Percentiles rank a stretch among this genome's conserved stretches.
Conservation (phyloP, 2,329 filamentous ascomycete species). For the Neurospora sp. region DNA sequence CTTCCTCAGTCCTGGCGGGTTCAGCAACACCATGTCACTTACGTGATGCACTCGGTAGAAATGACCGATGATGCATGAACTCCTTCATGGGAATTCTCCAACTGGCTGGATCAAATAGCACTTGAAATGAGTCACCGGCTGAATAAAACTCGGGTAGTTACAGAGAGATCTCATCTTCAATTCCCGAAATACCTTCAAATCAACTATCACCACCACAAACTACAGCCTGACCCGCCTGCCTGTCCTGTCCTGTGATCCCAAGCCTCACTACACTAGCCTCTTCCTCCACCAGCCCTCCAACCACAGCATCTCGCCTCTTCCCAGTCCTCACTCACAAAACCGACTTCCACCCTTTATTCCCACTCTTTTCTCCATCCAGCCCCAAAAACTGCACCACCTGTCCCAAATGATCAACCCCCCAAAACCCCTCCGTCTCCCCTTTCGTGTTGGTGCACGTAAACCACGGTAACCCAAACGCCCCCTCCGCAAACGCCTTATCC, state of each 20-base stretch:
- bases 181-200: neutral
- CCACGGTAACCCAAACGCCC: slow-evolving; percentile 30
- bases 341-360: slow-evolving; percentile 22
- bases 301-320: no score
- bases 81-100: neutral
- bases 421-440: slow-evolving; percentile 27
- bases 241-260: neutral
- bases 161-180: neutral
- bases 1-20: neutral
- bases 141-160: neutral
- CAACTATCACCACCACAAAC: neutral
- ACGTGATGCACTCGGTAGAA: neutral
- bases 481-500: slow-evolving; percentile 24
- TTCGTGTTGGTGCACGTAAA: slow-evolving; percentile 24
- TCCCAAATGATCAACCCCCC: slow-evolving; percentile 30
- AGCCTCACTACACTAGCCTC: neutral
- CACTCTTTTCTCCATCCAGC: slow-evolving; percentile 17
- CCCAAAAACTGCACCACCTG: slow-evolving; percentile 26
- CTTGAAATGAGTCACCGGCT: neutral
- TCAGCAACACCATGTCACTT: neutral
- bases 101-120: neutral
- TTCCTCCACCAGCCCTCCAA: neutral
- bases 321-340: slow-evolving; percentile 17
- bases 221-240: no score
- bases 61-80: neutral